Evolutionary conservation across 192 early-diverging fungal species (phyloP), one percentile per base, ranked within the genome.

Genomic region (Mortierella alpina): DNA sequence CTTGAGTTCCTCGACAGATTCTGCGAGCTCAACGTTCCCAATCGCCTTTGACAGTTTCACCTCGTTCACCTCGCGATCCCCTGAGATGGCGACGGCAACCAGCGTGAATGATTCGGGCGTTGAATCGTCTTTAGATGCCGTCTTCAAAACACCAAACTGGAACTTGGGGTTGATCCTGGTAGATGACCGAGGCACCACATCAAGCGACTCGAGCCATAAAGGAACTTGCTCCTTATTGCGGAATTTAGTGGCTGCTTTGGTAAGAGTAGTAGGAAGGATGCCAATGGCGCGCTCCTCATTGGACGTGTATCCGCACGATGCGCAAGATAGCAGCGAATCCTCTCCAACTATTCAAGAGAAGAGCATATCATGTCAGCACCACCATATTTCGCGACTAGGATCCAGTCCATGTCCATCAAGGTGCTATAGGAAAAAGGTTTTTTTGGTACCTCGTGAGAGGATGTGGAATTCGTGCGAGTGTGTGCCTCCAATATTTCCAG

Each of bases 401-500:
- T 6, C 7, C 42, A 15, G 1, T 11, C 49, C 17, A 62, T 7
- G 39, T 64, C 20, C 58, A 41, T 41, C 9, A 59, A 59, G 31
- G 44, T 4, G 11, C 11, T 6, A 1, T 39, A 17, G 18, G 8
- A 46, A 61, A 61, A 12, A 46, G 59, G 0, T 14, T 46, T 41
- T 15, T 6, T 9, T 23, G 40, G 54, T 84, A 92, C 90, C 90
- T 70, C 44, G 58, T 10, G 91, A 93, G 13, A 92, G 74, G 73
- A 95, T 87, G 65, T 96, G 96, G 80, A 94, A 98, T 77, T 98
- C 96, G 70, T 98, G 96, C 3, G 96, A 97, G 65, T 89, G 82
- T 41, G 87, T 87, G 8, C 96, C 96, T 66, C 96, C 95, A 80
- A 98, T 98, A 61, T 92, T 95, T 39, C 96, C 96, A 50, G 93